Evolutionary conservation across 305 asterid genomes (phyloP), one percentile per base, ranked within the genome.

Genomic region (Petunia hybrid): DNA sequence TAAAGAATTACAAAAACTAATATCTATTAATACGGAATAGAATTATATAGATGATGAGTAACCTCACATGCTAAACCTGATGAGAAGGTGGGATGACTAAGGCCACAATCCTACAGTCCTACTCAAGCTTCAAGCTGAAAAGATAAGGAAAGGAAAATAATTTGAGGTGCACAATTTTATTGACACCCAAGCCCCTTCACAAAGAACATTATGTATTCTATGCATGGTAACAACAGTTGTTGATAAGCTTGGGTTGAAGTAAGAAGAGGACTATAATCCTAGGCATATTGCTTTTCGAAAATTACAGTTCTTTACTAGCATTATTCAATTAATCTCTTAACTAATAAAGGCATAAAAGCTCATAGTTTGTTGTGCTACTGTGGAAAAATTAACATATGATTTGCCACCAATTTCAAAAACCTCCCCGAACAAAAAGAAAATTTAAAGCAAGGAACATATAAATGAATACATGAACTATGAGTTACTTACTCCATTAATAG

Each of bases 401-500:
- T 61, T 61, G 9, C 39, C 67, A 61, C 5, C 4, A 8, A 62
- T 9, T 62, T 31, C 13, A 4, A 13, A 10, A 62, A 62, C 42
- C 4, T 41, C 77, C 4, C 5, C 45, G 41, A 64, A 40, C 13
- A n/a, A 4, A 8, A 46, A 22, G 16, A 46, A 46, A 46, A 35
- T 41, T 13, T 45, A 78, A 42, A n/a, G 68, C 22, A 62, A 64
- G 70, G 60, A 63, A 38, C 41, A 48, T 40, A 1, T 2, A 39
- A 76, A 76, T 46, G 46, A 48, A 79, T 76, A 10, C 62, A 69
- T 51, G 68, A 69, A 64, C 56, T 48, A 55, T 48, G 45, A 76
- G 42, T 83, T 78, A 22, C 36, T 85, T 89, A 92, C 99, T 91
- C 76, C 87, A 86, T 95, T 91, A 78, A 93, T 93, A 60, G 99